phyloP scores from a whole-genome alignment of 805 yeast genomes.

The Komagataella phaffii region DNA sequence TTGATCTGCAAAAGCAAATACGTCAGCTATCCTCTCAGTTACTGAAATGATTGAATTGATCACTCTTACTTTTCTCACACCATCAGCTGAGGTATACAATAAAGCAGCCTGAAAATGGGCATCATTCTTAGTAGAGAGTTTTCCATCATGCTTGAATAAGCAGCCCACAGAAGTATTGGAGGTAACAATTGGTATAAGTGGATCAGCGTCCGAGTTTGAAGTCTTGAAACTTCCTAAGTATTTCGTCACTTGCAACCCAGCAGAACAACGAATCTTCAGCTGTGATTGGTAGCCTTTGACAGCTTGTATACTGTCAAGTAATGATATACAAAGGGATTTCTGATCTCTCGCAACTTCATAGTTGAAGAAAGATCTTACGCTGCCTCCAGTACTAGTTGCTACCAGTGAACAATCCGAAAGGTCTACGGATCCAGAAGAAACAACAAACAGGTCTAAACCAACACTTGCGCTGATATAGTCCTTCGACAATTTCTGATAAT shows the following conservation, averaged over 20 bases:
- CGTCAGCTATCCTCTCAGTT: slow-evolving; percentile 56
- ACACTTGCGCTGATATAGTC: slow-evolving; percentile 44
- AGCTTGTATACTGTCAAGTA: slow-evolving; percentile 38
- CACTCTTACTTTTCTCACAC: slow-evolving; percentile 77
- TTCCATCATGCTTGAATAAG: slow-evolving; percentile 66
- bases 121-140: slow-evolving; percentile 54
- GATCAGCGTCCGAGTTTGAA: slow-evolving; percentile 34
- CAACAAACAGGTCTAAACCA: slow-evolving; percentile 67
- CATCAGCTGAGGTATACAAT: slow-evolving; percentile 66
- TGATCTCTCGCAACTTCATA: slow-evolving; percentile 65
- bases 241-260: slow-evolving; percentile 68
- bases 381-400: slow-evolving; percentile 60
- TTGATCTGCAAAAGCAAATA: slow-evolving; percentile 71
- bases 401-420: slow-evolving; percentile 60
- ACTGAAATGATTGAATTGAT: slow-evolving; percentile 74
- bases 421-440: slow-evolving; percentile 54
- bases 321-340: slow-evolving; percentile 8
- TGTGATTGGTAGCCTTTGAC: slow-evolving; percentile 75
- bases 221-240: slow-evolving; percentile 52
- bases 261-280: slow-evolving; percentile 75
- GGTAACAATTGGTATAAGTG: slow-evolving; percentile 52
- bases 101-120: slow-evolving; percentile 88
- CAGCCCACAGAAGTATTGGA: slow-evolving; percentile 57
- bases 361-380: slow-evolving; percentile 46
- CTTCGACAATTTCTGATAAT: slow-evolving; percentile 44